These are phyloP conservation scores for Mycena epipterygia DNA, from an alignment of 768 basidiomycete species.

Conservation along the genomic window DNA sequence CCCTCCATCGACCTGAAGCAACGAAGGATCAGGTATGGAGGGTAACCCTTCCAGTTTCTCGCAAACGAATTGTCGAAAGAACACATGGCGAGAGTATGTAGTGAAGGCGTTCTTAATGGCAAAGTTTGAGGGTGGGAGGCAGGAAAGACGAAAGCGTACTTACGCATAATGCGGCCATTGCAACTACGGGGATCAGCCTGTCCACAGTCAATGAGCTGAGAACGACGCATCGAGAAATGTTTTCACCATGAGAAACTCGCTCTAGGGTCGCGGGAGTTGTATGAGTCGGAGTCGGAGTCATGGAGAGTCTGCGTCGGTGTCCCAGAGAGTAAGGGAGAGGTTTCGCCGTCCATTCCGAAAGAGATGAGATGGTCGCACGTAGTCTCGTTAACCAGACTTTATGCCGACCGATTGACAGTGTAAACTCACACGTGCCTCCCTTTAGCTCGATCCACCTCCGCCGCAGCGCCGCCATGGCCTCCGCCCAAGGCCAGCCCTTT, in stretches of 20 bases:
- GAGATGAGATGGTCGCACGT: not conserved
- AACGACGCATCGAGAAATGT: not conserved
- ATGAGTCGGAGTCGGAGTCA: conserved; percentile 23
- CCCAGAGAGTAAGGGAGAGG: conserved; percentile 25
- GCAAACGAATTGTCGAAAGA: conserved; percentile 34
- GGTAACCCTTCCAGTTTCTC: conserved; percentile 26
- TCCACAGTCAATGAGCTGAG: not conserved
- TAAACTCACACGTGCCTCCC: not conserved
- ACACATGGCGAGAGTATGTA: conserved; percentile 3
- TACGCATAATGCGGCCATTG: conserved; percentile 25
- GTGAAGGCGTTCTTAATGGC: conserved; percentile 11
- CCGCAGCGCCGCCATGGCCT: too few relatives aligned
- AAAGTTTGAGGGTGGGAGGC: not conserved
- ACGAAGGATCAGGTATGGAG: conserved; percentile 18
- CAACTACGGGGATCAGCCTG: conserved; percentile 29
- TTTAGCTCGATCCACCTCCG: too few relatives aligned
- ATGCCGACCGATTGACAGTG: not conserved
- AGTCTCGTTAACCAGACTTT: too few relatives aligned
- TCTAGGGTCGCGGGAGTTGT: conserved; percentile 25
- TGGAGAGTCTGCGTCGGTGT: conserved; percentile 20
- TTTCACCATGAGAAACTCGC: conserved; percentile 29
- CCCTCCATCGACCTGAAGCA: conserved; percentile 9
- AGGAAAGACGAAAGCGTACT: not conserved
- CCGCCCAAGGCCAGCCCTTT: conserved; percentile 32
- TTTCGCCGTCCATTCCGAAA: conserved; percentile 32